phyloP scores from a whole-genome alignment of 768 basidiomycete species.

The Peribolospora kevripleyi region DNA sequence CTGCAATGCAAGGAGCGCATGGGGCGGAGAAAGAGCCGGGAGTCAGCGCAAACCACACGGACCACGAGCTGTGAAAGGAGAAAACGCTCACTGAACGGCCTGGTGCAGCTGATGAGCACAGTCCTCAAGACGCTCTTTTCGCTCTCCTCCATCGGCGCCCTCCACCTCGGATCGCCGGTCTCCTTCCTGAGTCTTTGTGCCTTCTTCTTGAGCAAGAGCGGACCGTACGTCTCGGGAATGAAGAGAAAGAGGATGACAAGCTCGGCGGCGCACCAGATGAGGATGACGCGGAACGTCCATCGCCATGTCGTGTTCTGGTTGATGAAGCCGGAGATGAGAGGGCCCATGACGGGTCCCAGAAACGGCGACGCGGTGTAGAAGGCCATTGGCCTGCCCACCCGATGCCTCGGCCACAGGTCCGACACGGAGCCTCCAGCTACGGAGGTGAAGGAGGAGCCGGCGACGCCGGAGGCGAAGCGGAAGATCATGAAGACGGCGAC shows the following conservation, averaged over 20 bases:
- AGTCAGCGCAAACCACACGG: constrained; percentile 17
- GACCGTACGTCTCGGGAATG: constrained; percentile 45
- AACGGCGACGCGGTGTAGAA: not conserved
- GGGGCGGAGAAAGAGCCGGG: constrained; percentile 19
- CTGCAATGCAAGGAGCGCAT: constrained; percentile 2
- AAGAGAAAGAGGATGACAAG: constrained; percentile 22
- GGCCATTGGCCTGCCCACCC: not conserved
- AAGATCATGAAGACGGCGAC: constrained; percentile 32
- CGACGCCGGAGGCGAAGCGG: constrained; percentile 33
- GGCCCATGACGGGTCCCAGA: constrained; percentile 17
- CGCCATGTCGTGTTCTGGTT: constrained; percentile 27
- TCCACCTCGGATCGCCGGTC: constrained; percentile 32
- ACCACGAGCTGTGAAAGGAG: not conserved
- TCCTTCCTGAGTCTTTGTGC: constrained; percentile 29
- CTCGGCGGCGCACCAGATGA: constrained; percentile 44
- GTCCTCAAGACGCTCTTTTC: constrained; percentile 26
- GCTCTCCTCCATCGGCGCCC: constrained; percentile 35
- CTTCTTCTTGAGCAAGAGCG: constrained; percentile 27
- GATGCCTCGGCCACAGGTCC: constrained; percentile 24
- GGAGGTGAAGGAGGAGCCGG: constrained; percentile 34
- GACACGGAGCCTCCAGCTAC: constrained; percentile 38
- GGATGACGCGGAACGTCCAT: constrained; percentile 49
- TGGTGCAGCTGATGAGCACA: constrained; percentile 36
- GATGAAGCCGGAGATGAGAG: constrained; percentile 41
- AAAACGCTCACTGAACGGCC: constrained; percentile 39